Evolutionary conservation across 2,329 filamentous ascomycete species (phyloP).

Genomic region (Uncinocarpus reesii): DNA sequence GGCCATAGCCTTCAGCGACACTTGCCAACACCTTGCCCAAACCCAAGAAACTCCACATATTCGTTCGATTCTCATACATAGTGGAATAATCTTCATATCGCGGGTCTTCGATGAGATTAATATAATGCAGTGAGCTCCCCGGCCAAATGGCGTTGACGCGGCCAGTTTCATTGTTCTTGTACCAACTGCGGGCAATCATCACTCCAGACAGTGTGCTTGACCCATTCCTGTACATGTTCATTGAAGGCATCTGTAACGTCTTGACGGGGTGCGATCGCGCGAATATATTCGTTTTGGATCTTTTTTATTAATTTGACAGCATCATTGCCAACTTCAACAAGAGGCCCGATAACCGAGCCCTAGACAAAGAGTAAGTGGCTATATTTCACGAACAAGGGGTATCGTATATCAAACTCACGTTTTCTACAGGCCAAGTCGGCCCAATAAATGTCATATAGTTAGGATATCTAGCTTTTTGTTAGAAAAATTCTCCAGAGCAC

Average conservation of each 20-base stretch:
- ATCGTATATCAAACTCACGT: conserved; percentile 27
- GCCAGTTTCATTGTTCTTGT: conserved; percentile 31
- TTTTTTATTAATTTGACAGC: conserved; percentile 26
- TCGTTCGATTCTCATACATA: conserved; percentile 18
- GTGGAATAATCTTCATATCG: conserved; percentile 41
- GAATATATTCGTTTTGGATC: conserved; percentile 27
- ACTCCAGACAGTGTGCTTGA: conserved; percentile 26
- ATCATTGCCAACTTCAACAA: conserved; percentile 22
- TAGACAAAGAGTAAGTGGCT: neutral
- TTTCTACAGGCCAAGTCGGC: conserved; percentile 36
- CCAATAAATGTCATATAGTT: conserved; percentile 30
- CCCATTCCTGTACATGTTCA: conserved; percentile 26
- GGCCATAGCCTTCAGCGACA: conserved; percentile 20
- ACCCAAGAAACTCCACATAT: conserved; percentile 27
- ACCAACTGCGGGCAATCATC: conserved; percentile 25
- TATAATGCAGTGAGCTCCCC: conserved; percentile 43
- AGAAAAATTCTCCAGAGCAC: conserved; percentile 3
- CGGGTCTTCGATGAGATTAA: conserved; percentile 32
- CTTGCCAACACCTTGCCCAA: conserved; percentile 25
- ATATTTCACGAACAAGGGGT: neutral
- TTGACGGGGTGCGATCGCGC: conserved; percentile 23
- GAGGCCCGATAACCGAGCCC: conserved; percentile 20
- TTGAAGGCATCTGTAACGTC: conserved; percentile 30
- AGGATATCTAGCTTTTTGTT: conserved; percentile 23
- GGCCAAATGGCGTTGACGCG: conserved; percentile 42